Base-by-base conservation (phyloP, 2,329 filamentous ascomycete genomes). In the Stagonosporopsis rhizophila region DNA sequence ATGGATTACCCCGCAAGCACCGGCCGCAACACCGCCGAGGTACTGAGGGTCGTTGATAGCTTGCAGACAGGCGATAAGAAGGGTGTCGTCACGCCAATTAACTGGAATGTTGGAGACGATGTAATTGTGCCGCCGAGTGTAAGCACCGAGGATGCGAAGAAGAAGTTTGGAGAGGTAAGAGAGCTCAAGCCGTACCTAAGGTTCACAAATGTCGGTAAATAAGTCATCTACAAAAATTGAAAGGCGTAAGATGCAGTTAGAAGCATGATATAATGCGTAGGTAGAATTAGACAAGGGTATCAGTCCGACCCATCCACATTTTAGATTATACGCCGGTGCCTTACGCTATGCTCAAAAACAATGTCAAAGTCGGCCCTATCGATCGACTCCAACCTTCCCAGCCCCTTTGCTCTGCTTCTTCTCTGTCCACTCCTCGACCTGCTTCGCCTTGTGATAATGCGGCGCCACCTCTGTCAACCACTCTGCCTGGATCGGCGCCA, bases 1-100 rank as follows among this genome's bases (percentile, higher is more conserved):
- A 89, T 96, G 82, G 88, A 90, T 74, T 97, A 96, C 83, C 93
- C 93, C 39, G 92, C 93, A 59, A 93, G 89, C 56, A 96, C 92
- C 41, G 93, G 93, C 32, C 75, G 84, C 41, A 87, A 86, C 68
- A 81, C 82, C 6, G 77, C 78, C 6, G 84, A 86, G 70, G 83
- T 86, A 41, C 71, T 86, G 56, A 76, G 84, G 41, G 83, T 86
- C 38, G 80, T 87, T 61, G 84, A 87, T 69, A 81, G 80, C 28
- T 72, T 87, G 58, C 84, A 86, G 76, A 81, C 79, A 14, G 91
- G 89, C 57, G 93, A 96, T 81, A 92, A 91, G 85, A 87, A 94
- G 85, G 89, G 89, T 70, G 81, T 96, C 74, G 92, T 89, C 64
- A 95, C 91, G 53, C 92, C 92, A 45, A 93, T 96, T 79, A 90